These are phyloP conservation scores for Pichia sp. DNA, from an alignment of 1,139 yeast species.

Conservation along the genomic window DNA sequence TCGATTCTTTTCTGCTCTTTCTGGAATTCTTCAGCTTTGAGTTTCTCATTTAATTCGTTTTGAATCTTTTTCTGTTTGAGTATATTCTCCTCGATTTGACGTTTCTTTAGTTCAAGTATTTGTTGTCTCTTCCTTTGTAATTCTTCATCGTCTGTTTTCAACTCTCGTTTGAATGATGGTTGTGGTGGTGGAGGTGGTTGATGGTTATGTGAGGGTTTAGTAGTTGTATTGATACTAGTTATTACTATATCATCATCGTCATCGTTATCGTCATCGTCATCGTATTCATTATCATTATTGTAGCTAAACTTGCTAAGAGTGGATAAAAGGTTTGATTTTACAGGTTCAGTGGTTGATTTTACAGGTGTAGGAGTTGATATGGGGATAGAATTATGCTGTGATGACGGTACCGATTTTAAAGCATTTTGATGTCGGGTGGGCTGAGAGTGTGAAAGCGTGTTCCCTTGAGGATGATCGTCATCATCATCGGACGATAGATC, in stretches of 20 bases:
- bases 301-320: neutral
- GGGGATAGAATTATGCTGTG: too few species aligned
- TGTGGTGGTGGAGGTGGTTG: neutral
- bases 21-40: neutral
- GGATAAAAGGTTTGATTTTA: neutral
- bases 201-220: neutral
- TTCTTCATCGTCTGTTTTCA: neutral
- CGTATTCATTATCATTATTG: constrained; percentile 2
- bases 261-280: constrained; percentile 8
- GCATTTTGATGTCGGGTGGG: too few species aligned
- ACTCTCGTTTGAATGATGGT: neutral
- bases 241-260: constrained; percentile 19
- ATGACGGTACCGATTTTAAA: too few species aligned
- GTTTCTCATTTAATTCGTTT: neutral
- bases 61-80: constrained; percentile 3
- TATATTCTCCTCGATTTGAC: constrained; percentile 2
- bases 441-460: too few species aligned
- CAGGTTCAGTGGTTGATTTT: neutral
- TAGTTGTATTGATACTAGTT: constrained; percentile 6
- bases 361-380: neutral
- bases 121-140: constrained; percentile 8
- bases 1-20: constrained; percentile 5
- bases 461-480: neutral
- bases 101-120: constrained; percentile 4
- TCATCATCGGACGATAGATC: neutral